Conservation (phyloP, 257 asterid genomes). For the Perilla frutescens region DNA sequence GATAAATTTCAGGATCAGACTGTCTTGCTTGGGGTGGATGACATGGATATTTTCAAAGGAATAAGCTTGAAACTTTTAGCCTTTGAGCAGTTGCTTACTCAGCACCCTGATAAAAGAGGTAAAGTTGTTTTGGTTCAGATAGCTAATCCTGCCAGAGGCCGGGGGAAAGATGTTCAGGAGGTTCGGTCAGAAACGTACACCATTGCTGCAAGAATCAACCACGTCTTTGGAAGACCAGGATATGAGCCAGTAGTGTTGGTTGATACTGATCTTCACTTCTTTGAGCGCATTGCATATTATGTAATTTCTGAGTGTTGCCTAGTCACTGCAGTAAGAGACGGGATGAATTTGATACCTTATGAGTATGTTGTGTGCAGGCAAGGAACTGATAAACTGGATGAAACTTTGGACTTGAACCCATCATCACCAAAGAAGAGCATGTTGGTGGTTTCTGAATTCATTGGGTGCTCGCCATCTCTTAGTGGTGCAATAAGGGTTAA, state of each 20-base stretch:
- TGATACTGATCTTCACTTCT: conserved; percentile 69
- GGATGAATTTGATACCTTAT: conserved; percentile 88
- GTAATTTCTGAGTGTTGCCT: conserved; percentile 82
- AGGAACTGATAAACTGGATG: conserved; percentile 67
- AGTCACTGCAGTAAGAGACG: conserved; percentile 87
- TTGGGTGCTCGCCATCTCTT: conserved; percentile 85
- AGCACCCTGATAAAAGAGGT: conserved; percentile 66
- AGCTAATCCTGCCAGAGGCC: conserved; percentile 90
- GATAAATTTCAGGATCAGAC: conserved; percentile 58
- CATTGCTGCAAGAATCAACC: conserved; percentile 67
- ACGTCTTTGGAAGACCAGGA: conserved; percentile 59
- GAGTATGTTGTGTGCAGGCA: conserved; percentile 80
- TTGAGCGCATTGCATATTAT: conserved; percentile 74
- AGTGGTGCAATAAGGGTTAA: conserved; percentile 89
- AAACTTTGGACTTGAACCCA: conserved; percentile 56
- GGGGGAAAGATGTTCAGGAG: conserved; percentile 85
- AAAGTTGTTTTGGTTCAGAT: conserved; percentile 76
- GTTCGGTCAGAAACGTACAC: conserved; percentile 69
- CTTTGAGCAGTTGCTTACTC: conserved; percentile 73
- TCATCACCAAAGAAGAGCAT: conserved; percentile 69
- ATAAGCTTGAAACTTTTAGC: conserved; percentile 82
- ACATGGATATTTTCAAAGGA: conserved; percentile 89
- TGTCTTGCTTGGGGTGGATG: conserved; percentile 82
- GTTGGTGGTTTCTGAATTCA: conserved; percentile 80
- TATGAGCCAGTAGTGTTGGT: conserved; percentile 76